Base-by-base conservation (phyloP, 345 rosid genomes). In the Aethionema arabicum region DNA sequence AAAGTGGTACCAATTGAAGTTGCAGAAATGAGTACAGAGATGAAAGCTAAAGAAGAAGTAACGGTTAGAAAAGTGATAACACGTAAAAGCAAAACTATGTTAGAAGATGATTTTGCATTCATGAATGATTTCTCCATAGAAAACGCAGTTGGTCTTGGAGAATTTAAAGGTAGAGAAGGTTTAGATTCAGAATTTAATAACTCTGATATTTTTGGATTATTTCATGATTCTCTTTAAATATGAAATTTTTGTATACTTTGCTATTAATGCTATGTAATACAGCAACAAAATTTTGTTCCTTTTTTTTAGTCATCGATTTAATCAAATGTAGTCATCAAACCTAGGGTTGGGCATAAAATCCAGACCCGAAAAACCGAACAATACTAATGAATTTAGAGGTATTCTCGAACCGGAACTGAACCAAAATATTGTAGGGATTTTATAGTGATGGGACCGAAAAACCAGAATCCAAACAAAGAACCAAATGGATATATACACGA, bases 111-210 rank as follows among this genome's bases (percentile, higher is more conserved):
- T 66, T 60, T 76, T 31, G 68, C 68, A 36, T 32, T 66, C 21
- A 58, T 69, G n/a, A 47, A 58, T 31, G 78, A 78, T 51, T 48
- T 69, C 44, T 72, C 85, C 13, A 83, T 80, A 5, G 85, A 83
- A 70, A 70, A 16, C 0, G 41, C 76, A 2, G 52, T 77, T 61
- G 83, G 84, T 4, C 83, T 81, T 4, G 68, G 46, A 0, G 83
- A 79, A 73, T 84, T 81, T 52, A 80, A 79, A 14, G 90, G 84
- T 16, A 64, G 76, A 56, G 90, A 84, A 27, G 86, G 84, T 32
- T 47, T 77, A 51, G 90, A 72, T 69, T 62, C 72, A 51, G 81
- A 76, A 30, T 67, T 74, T 38, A 61, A 21, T 21, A 21, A 65
- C 67, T 74, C 66, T 45, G 77, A 72, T 31, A 35, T 53, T 11